Evolutionary conservation across 2,329 filamentous ascomycete genomes (phyloP).

Genomic region (Tolypocladium capitatum): DNA sequence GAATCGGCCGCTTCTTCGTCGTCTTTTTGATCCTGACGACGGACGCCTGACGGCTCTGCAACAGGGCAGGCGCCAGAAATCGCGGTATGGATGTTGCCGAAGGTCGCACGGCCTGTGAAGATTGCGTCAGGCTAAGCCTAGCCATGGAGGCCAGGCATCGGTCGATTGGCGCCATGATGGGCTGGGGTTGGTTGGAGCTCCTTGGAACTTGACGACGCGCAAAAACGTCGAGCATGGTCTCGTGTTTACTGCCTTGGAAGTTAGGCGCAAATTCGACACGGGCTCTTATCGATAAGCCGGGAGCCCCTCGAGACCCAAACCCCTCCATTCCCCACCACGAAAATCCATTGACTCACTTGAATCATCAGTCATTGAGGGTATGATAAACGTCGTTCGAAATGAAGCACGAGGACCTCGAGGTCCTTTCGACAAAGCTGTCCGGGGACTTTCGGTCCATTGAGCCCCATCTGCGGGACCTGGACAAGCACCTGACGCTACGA

Average conservation of each 20-base stretch:
- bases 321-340: conserved; percentile 11
- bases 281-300: conserved; percentile 12
- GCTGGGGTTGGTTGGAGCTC: conserved; percentile 15
- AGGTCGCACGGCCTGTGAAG: conserved; percentile 27
- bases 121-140: conserved; percentile 30
- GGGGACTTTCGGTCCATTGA: conserved; percentile 76
- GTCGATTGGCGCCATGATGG: conserved; percentile 36
- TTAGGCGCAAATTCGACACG: conserved; percentile 10
- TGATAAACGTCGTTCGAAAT: conserved; percentile 21
- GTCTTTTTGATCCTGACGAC: conserved; percentile 35
- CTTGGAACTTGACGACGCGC: conserved; percentile 3
- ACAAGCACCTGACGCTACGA: conserved; percentile 76
- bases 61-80: conserved; percentile 33
- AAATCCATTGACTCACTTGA: conserved; percentile 13
- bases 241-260: conserved; percentile 10
- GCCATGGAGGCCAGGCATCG: conserved; percentile 43
- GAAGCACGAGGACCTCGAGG: conserved; percentile 43
- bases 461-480: conserved; percentile 59
- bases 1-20: conserved; percentile 43
- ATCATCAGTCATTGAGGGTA: background rate
- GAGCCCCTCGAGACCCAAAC: conserved; percentile 9
- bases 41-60: conserved; percentile 29
- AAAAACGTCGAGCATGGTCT: background rate
- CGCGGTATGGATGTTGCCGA: conserved; percentile 29
- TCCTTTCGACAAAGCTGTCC: conserved; percentile 35